These are phyloP conservation scores for Whalleya microplaca DNA, from an alignment of 2,329 filamentous ascomycete species.

Conservation along the genomic window DNA sequence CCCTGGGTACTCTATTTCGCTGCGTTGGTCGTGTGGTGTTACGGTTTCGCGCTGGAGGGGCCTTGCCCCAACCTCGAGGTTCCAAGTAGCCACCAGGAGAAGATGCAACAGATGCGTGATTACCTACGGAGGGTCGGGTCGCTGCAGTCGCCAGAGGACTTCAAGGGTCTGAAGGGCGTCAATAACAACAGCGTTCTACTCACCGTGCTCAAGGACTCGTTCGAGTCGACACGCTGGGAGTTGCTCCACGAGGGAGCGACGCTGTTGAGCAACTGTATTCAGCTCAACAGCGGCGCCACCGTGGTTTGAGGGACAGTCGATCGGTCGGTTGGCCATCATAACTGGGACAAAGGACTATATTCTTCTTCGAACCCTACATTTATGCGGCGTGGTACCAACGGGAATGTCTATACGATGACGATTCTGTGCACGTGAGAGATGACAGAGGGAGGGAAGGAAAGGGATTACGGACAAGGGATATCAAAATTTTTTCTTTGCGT, in stretches of 20 bases:
- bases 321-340: background rate
- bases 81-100: conserved; percentile 65
- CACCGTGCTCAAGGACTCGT: conserved; percentile 79
- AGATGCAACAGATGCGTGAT: conserved; percentile 75
- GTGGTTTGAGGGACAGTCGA: conserved; percentile 12
- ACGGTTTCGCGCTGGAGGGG: conserved; percentile 89
- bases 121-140: conserved; percentile 76
- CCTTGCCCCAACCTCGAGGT: conserved; percentile 59
- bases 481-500: conserved; percentile 11
- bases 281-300: conserved; percentile 46
- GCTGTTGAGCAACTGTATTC: conserved; percentile 79
- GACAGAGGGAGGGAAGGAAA: conserved; percentile 15
- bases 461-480: conserved; percentile 18
- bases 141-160: conserved; percentile 74
- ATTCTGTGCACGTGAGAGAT: conserved; percentile 16
- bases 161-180: conserved; percentile 73
- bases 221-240: conserved; percentile 86
- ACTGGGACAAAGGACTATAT: background rate
- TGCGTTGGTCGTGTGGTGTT: conserved; percentile 90
- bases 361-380: background rate
- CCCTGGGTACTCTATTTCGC: conserved; percentile 97
- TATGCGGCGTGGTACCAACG: background rate
- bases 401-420: conserved; percentile 6
- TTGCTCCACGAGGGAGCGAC: conserved; percentile 84
- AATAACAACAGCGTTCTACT: conserved; percentile 84